Evolutionary conservation across 257 asterid genomes (phyloP), one percentile per base, ranked within the genome.

Genomic region (Rhazya stricta): DNA sequence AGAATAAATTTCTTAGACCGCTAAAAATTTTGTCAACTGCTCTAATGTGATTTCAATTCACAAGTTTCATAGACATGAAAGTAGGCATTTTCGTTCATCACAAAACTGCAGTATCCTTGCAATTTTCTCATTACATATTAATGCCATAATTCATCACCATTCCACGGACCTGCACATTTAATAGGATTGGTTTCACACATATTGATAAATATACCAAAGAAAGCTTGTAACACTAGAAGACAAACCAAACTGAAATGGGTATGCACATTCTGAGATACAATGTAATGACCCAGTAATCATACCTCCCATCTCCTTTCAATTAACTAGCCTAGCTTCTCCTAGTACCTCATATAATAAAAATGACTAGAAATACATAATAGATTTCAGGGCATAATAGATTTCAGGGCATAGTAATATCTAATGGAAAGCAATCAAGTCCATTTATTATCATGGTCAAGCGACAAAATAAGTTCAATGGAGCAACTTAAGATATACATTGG

Each of bases 341-440:
- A 45, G 50, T 29, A 67, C 8, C 15, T 73, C 15, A n/a, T 63
- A 27, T 51, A 34, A n/a, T 32, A 62, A 32, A 62, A 32, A 6
- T 37, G 18, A 30, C n/a, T 5, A 30, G 10, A 32, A 61, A 62
- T 13, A 32, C 43, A 29, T 36, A 75, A 6, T 56, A n/a, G 19
- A 42, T 54, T 67, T 53, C 19, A 76, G 67, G 39, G n/a, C 43
- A 29, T 36, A 75, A 6, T 56, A n/a, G 19, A 42, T 54, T 67
- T 53, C 19, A 76, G 67, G 68, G 39, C 23, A 46, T 45, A 53
- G 45, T 4, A 67, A 3, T 4, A 13, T 57, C 54, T 8, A 27
- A 51, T 1, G 42, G 67, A 60, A 66, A 51, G 32, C 25, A n/a
- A 67, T 29, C 27, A n/a, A 74, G 25, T 23, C 43, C 21, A 42